phyloP scores from a whole-genome alignment of 192 early-diverging fungal genomes.

The Lobosporangium transversale region DNA sequence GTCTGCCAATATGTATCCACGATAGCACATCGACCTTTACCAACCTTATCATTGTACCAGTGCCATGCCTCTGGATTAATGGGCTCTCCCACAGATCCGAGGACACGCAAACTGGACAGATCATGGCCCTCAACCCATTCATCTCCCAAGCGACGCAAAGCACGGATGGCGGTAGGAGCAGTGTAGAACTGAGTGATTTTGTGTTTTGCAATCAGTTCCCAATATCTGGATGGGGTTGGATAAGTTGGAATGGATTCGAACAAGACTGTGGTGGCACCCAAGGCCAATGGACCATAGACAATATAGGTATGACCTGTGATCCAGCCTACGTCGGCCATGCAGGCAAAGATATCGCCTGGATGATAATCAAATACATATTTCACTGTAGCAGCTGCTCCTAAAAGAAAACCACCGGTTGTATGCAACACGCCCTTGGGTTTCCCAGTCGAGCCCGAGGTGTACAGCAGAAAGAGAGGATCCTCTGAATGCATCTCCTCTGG shows the following conservation, averaged over 20 bases:
- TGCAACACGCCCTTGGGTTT: conserved; percentile 95
- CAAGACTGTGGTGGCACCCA: conserved; percentile 90
- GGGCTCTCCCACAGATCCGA: conserved; percentile 97
- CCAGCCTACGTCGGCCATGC: conserved; percentile 96
- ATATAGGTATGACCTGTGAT: conserved; percentile 91
- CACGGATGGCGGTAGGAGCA: conserved; percentile 96
- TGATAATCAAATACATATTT: conserved; percentile 98
- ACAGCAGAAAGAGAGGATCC: conserved; percentile 95
- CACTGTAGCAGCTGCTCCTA: conserved; percentile 83
- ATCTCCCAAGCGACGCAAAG: conserved; percentile 87
- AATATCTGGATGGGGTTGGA: conserved; percentile 84
- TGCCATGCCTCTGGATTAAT: conserved; percentile 98
- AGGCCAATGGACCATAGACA: conserved; percentile 88
- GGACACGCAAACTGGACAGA: conserved; percentile 85
- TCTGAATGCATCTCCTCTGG: conserved; percentile 84
- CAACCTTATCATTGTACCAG: conserved; percentile 96
- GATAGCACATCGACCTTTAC: conserved; percentile 84
- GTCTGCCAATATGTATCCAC: conserved; percentile 97
- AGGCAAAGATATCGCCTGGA: conserved; percentile 87
- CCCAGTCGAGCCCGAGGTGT: conserved; percentile 92
- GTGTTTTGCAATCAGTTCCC: conserved; percentile 86
- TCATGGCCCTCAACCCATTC: conserved; percentile 79
- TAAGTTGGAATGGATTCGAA: conserved; percentile 96
- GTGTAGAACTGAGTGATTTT: conserved; percentile 98
- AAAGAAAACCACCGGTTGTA: conserved; percentile 92